A percentile compares a stretch with the other conserved stretches of the same genome.
These are phyloP conservation scores for Viridothelium virens DNA, from an alignment of 495 filamentous ascomycete species.

Conservation along the genomic window DNA sequence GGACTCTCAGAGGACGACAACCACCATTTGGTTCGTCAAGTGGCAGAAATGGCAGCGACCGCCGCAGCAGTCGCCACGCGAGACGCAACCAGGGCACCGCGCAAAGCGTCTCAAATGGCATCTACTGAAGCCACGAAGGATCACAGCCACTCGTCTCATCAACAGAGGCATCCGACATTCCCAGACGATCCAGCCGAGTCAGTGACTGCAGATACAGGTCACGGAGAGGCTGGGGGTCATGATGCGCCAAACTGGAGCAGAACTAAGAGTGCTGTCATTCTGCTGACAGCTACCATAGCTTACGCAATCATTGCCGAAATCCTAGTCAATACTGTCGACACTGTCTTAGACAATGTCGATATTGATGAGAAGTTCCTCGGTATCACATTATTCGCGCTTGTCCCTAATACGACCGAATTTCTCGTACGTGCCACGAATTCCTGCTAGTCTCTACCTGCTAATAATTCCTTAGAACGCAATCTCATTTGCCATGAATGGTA, in stretches of 20 bases:
- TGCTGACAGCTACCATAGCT: slow-evolving; percentile 81
- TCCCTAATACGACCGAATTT: slow-evolving; percentile 98
- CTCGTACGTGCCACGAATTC: slow-evolving; percentile 50
- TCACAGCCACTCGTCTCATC: background rate
- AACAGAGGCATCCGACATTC: slow-evolving; percentile 16
- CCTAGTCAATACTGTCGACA: slow-evolving; percentile 90
- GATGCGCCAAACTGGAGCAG: slow-evolving; percentile 98
- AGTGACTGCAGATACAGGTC: background rate
- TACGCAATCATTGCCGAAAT: slow-evolving; percentile 98
- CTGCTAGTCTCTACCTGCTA: slow-evolving; percentile 7
- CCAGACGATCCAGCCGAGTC: slow-evolving; percentile 15
- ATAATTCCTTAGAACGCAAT: slow-evolving; percentile 70
- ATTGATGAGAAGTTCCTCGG: slow-evolving; percentile 98
- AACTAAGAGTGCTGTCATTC: slow-evolving; percentile 77
- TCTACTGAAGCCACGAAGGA: slow-evolving; percentile 17
- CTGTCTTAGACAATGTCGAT: slow-evolving; percentile 78
- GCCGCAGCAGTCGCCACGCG: slow-evolving; percentile 81
- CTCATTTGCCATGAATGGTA: slow-evolving; percentile 99
- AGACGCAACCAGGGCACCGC: slow-evolving; percentile 53
- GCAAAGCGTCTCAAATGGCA: slow-evolving; percentile 41
- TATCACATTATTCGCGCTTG: slow-evolving; percentile 92
- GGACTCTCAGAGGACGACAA: slow-evolving; percentile 76
- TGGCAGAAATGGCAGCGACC: slow-evolving; percentile 87
- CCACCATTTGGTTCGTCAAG: slow-evolving; percentile 65
- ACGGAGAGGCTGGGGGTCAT: slow-evolving; percentile 59